These are phyloP conservation scores for Phytophthora ramorum DNA, from an alignment of 352 stramenopile genomes.

Conservation along the genomic window DNA sequence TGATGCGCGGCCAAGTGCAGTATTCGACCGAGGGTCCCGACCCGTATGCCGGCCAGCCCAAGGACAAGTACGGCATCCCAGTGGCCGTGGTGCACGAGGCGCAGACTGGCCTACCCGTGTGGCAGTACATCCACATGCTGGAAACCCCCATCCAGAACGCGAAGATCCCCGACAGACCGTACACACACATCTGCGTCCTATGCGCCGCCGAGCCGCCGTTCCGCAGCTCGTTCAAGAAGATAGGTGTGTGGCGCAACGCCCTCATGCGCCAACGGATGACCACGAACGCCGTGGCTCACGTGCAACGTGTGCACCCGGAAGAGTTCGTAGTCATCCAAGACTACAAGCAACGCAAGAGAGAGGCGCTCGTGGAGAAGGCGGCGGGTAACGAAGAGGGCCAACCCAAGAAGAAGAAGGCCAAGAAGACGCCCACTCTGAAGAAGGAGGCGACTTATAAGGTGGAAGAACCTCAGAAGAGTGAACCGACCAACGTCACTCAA, in stretches of 20 bases:
- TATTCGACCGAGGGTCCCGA: conserved; percentile 5
- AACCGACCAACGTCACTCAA: background rate
- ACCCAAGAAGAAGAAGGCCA: conserved; percentile 26
- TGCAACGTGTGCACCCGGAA: conserved; percentile 40
- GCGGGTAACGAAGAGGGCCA: too few relatives aligned
- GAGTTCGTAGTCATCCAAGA: conserved; percentile 30
- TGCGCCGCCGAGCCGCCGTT: conserved; percentile 24
- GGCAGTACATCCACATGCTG: conserved; percentile 47
- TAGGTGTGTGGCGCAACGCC: conserved; percentile 28
- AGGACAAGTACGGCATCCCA: conserved; percentile 37
- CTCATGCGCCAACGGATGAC: conserved; percentile 51
- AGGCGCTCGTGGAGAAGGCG: conserved; percentile 9
- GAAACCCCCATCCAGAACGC: conserved; percentile 27
- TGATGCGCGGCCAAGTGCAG: conserved; percentile 13
- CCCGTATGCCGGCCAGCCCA: conserved; percentile 12
- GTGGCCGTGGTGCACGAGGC: conserved; percentile 28
- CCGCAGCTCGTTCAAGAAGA: conserved; percentile 15
- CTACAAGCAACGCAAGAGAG: conserved; percentile 29
- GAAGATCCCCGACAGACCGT: conserved; percentile 20
- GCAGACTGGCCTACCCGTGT: conserved; percentile 43
- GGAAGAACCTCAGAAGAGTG: background rate
- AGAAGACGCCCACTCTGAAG: conserved; percentile 8
- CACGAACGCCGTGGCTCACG: conserved; percentile 44
- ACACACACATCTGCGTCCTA: conserved; percentile 47
- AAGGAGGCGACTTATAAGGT: conserved; percentile 5